Evolutionary conservation across 2,329 filamentous ascomycete species (phyloP).

Genomic region (Corynespora cassiicola): DNA sequence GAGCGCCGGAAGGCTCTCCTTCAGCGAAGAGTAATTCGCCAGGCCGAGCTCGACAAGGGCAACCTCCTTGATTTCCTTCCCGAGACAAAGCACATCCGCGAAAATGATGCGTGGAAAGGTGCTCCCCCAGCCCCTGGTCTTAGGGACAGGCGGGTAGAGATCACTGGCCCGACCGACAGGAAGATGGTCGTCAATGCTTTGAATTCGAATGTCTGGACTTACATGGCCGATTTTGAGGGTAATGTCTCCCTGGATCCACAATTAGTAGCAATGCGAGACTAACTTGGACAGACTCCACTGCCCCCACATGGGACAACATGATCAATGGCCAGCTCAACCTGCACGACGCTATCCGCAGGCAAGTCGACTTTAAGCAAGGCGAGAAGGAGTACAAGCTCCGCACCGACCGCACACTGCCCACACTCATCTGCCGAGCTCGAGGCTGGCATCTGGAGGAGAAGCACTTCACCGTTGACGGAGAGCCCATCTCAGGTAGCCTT

Average conservation of each 20-base stretch:
- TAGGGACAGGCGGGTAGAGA: conserved; percentile 92
- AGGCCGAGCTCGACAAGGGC: conserved; percentile 92
- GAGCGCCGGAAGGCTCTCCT: conserved; percentile 84
- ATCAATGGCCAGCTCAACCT: conserved; percentile 97
- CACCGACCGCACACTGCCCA: conserved; percentile 84
- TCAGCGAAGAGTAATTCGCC: conserved; percentile 82
- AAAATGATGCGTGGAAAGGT: conserved; percentile 92
- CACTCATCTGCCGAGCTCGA: conserved; percentile 90
- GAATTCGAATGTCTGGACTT: conserved; percentile 96
- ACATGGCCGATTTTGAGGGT: conserved; percentile 99
- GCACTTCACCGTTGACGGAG: conserved; percentile 93
- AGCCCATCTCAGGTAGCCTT: conserved; percentile 88
- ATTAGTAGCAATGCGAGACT: too few relatives aligned
- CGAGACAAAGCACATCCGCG: conserved; percentile 93
- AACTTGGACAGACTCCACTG: conserved; percentile 78
- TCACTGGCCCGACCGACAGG: conserved; percentile 93
- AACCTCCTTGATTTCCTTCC: conserved; percentile 90
- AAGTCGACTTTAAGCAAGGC: conserved; percentile 96
- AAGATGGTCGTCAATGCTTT: conserved; percentile 99
- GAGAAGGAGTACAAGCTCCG: conserved; percentile 97
- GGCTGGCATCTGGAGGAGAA: conserved; percentile 99
- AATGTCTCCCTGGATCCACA: conserved; percentile 33
- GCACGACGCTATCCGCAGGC: conserved; percentile 90
- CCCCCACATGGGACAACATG: conserved; percentile 99
- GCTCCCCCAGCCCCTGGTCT: conserved; percentile 90